Evolutionary conservation across 495 filamentous ascomycete genomes (phyloP).

Genomic region (Chaetomidium leptoderma): DNA sequence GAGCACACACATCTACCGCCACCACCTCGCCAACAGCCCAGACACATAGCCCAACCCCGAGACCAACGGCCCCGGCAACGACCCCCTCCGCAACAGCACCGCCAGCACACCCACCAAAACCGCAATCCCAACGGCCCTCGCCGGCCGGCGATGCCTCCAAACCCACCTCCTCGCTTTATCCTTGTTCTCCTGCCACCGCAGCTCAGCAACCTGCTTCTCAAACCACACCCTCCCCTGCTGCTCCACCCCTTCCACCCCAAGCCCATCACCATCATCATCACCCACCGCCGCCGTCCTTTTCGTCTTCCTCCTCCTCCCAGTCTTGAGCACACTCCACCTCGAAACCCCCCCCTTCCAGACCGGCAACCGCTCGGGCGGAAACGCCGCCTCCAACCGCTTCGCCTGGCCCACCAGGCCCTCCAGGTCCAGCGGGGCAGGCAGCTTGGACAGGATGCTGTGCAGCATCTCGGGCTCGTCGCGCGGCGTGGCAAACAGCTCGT

Average conservation of each 20-base stretch:
- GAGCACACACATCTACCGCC: conserved; percentile 11
- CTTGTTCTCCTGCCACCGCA: conserved; percentile 57
- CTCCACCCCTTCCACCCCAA: neutral
- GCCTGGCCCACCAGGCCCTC: conserved; percentile 69
- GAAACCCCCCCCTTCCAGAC: conserved; percentile 61
- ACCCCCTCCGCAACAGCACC: conserved; percentile 36
- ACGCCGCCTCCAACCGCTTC: conserved; percentile 43
- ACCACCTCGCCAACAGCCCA: conserved; percentile 20
- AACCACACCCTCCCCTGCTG: conserved; percentile 47
- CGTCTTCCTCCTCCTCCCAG: too few species aligned
- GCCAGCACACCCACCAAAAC: conserved; percentile 57
- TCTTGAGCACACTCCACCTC: conserved; percentile 75
- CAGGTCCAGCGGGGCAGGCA: conserved; percentile 78
- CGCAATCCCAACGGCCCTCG: conserved; percentile 56
- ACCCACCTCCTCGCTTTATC: conserved; percentile 50
- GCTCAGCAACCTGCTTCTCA: conserved; percentile 60
- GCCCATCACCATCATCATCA: neutral
- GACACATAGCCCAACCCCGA: conserved; percentile 23
- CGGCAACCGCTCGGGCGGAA: conserved; percentile 71
- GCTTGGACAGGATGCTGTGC: conserved; percentile 79
- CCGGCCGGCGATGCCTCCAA: conserved; percentile 58
- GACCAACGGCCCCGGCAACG: conserved; percentile 15
- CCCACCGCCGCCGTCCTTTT: too few species aligned
- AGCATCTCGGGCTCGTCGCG: conserved; percentile 90
- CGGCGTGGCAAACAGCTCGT: conserved; percentile 76